Percentiles rank a stretch among this genome's conserved stretches.
phyloP scores from a whole-genome alignment of 768 basidiomycete species.

The Clathrus columnatus region DNA sequence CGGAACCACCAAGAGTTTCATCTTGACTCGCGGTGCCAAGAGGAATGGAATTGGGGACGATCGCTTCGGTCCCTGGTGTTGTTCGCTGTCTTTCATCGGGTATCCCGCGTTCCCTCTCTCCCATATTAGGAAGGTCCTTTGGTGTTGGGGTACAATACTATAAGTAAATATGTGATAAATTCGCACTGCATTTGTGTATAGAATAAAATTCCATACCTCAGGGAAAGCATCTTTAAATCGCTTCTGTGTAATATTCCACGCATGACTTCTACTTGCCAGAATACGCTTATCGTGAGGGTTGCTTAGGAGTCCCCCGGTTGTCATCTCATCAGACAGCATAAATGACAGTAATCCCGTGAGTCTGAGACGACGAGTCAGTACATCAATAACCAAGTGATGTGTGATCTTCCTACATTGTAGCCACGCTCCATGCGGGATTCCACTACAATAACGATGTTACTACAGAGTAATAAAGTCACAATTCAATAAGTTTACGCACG shows the following conservation, averaged over 20 bases:
- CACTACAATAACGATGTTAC: constrained; percentile 38
- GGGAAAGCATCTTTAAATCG: constrained; percentile 85
- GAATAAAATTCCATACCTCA: constrained; percentile 55
- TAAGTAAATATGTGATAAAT: too few species aligned
- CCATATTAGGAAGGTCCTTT: constrained; percentile 90
- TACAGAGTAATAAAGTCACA: constrained; percentile 3
- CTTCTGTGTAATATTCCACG: constrained; percentile 72
- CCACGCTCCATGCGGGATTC: constrained; percentile 95
- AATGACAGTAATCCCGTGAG: constrained; percentile 89
- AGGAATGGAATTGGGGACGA: constrained; percentile 12
- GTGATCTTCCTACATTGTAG: constrained; percentile 60
- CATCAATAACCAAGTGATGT: constrained; percentile 10
- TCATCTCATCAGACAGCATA: constrained; percentile 95
- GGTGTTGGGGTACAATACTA: constrained; percentile 63
- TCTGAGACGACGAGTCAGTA: constrained; percentile 32
- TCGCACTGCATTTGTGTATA: too few species aligned
- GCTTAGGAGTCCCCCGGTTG: constrained; percentile 84
- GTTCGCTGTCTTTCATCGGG: constrained; percentile 22
- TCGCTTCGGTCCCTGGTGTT: constrained; percentile 17
- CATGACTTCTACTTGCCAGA: constrained; percentile 73
- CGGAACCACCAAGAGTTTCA: neutral
- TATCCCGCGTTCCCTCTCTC: constrained; percentile 60
- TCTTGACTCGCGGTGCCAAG: neutral
- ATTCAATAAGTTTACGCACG: constrained; percentile 36
- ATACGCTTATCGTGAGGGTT: constrained; percentile 68